phyloP scores from a whole-genome alignment of 2,329 filamentous ascomycete genomes.

The Herpomyces periplanetae region DNA sequence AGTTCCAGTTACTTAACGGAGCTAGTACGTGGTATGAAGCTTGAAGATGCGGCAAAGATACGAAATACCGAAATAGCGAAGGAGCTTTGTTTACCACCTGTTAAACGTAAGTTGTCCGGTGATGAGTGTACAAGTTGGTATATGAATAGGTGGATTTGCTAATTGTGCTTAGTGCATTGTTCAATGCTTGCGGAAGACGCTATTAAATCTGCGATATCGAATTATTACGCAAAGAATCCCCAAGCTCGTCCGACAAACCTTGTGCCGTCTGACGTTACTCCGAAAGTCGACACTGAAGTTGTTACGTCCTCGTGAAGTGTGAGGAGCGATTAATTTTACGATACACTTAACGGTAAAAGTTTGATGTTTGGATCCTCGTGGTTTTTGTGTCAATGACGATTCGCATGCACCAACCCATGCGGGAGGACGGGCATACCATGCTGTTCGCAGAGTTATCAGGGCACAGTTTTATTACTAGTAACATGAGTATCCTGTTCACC shows the following conservation, averaged over 20 bases:
- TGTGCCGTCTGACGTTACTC: too few relatives aligned
- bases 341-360: too few relatives aligned
- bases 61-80: slow-evolving; percentile 95
- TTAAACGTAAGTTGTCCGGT: slow-evolving; percentile 24
- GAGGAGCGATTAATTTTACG: too few relatives aligned
- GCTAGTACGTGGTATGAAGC: slow-evolving; percentile 69
- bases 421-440: too few relatives aligned
- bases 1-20: slow-evolving; percentile 79
- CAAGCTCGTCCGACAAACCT: slow-evolving; percentile 31
- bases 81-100: slow-evolving; percentile 56
- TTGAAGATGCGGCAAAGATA: slow-evolving; percentile 68
- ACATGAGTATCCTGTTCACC: too few relatives aligned
- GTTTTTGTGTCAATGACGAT: too few relatives aligned
- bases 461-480: too few relatives aligned
- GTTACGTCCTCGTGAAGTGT: too few relatives aligned
- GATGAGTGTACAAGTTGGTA: slow-evolving; percentile 1
- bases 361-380: too few relatives aligned
- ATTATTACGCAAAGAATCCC: slow-evolving; percentile 72
- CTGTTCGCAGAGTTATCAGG: too few relatives aligned
- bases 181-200: slow-evolving; percentile 73
- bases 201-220: slow-evolving; percentile 60
- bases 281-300: too few relatives aligned
- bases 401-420: too few relatives aligned
- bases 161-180: slow-evolving; percentile 25
- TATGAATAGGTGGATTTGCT: slow-evolving; percentile 3